phyloP scores from a whole-genome alignment of 2,329 filamentous ascomycete species.

The Colletotrichum karsti region DNA sequence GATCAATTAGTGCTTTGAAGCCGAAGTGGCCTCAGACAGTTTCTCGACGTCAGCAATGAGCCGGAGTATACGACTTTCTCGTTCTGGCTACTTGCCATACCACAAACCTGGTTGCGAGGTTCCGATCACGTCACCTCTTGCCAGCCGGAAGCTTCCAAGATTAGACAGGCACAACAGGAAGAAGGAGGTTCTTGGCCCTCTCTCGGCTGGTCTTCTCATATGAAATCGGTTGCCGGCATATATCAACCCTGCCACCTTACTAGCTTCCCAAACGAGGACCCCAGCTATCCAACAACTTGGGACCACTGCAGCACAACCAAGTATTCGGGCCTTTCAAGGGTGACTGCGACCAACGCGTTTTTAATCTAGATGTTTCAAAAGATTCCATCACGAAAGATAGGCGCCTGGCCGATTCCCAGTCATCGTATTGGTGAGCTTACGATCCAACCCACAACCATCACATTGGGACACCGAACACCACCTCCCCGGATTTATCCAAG shows the following conservation, averaged over 20 bases:
- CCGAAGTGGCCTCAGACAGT: too few relatives aligned
- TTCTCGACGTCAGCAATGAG: too few relatives aligned
- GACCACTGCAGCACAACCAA: neutral
- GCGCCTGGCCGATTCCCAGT: neutral
- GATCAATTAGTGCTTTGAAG: too few relatives aligned
- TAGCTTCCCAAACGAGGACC: neutral
- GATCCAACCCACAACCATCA: neutral
- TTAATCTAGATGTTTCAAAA: neutral
- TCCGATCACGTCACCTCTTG: too few relatives aligned
- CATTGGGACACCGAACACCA: neutral
- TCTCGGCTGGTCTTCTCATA: too few relatives aligned
- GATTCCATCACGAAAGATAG: neutral
- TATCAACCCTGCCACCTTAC: neutral
- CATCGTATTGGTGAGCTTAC: neutral
- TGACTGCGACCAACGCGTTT: neutral
- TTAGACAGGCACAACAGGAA: too few relatives aligned
- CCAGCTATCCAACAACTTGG: neutral
- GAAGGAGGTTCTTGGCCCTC: too few relatives aligned
- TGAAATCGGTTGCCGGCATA: too few relatives aligned
- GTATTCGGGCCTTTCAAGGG: neutral
- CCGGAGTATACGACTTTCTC: too few relatives aligned
- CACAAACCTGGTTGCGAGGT: too few relatives aligned
- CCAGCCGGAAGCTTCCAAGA: too few relatives aligned
- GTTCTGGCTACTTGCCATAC: too few relatives aligned
- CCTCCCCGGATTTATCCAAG: neutral